Evolutionary conservation across 1,284 basidiomycete species (phyloP).

Genomic region (Cryptococcus sp.): DNA sequence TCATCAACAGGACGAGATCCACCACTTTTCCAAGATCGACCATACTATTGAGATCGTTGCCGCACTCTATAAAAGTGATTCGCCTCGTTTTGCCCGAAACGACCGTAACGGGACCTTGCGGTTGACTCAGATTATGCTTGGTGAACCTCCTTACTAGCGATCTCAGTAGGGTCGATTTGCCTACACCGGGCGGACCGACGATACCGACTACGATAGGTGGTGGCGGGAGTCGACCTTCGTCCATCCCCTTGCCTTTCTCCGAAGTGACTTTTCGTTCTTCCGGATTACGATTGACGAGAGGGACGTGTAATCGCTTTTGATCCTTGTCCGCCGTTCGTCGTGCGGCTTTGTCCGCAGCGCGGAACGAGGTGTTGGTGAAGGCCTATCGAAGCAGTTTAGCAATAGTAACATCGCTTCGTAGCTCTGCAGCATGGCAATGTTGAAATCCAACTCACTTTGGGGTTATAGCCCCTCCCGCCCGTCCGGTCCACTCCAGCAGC

Average conservation of each 20-base stretch:
- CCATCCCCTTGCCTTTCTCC: slow-evolving; percentile 50
- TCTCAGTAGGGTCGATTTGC: slow-evolving; percentile 93
- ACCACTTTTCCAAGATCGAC: slow-evolving; percentile 97
- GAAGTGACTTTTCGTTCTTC: slow-evolving; percentile 63
- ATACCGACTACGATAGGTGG: slow-evolving; percentile 96
- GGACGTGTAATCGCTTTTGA: slow-evolving; percentile 93
- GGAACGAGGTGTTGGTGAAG: slow-evolving; percentile 89
- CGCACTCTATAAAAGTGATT: slow-evolving; percentile 95
- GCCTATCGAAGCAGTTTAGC: slow-evolving; percentile 54
- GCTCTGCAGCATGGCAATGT: background rate
- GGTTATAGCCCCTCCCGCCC: slow-evolving; percentile 71
- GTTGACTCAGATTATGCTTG: slow-evolving; percentile 88
- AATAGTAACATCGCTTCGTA: background rate
- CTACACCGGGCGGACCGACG: slow-evolving; percentile 95
- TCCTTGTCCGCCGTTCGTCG: slow-evolving; percentile 89
- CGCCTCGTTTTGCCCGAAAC: slow-evolving; percentile 86
- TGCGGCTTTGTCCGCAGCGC: slow-evolving; percentile 82
- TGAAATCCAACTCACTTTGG: slow-evolving; percentile 67
- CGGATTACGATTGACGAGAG: slow-evolving; percentile 90
- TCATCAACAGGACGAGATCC: slow-evolving; percentile 93
- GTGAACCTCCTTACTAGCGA: slow-evolving; percentile 90
- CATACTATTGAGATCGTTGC: slow-evolving; percentile 97
- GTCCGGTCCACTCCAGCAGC: slow-evolving; percentile 64
- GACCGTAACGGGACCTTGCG: slow-evolving; percentile 94
- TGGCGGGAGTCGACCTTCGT: slow-evolving; percentile 59